Conservation (phyloP, 495 filamentous ascomycete species). For the Evansstolkia leycettana region DNA sequence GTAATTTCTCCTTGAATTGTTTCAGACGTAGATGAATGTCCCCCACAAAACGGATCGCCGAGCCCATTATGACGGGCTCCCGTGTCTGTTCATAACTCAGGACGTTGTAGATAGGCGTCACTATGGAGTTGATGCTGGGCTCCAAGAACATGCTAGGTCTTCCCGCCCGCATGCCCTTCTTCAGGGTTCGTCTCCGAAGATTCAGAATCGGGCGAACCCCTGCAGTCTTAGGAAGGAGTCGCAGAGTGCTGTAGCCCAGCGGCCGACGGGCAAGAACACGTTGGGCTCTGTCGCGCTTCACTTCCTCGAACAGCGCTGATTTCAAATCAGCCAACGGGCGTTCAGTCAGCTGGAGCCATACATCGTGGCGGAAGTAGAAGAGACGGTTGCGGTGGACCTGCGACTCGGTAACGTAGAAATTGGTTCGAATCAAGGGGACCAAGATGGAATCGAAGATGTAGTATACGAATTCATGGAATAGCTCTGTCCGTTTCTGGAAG, state of each 20-base stretch:
- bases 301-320: conserved; percentile 63
- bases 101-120: conserved; percentile 64
- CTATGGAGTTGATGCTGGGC: conserved; percentile 66
- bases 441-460: conserved; percentile 86
- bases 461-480: conserved; percentile 78
- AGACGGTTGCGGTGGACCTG: conserved; percentile 65
- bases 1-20: conserved; percentile 41
- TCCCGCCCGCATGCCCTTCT: conserved; percentile 28
- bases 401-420: conserved; percentile 93
- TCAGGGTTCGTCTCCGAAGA: conserved; percentile 49
- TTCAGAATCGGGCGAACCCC: conserved; percentile 81
- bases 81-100: conserved; percentile 63
- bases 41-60: conserved; percentile 64
- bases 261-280: conserved; percentile 45
- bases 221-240: conserved; percentile 61
- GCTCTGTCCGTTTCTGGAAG: conserved; percentile 59
- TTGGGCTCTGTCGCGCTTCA: conserved; percentile 45
- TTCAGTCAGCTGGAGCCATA: conserved; percentile 69
- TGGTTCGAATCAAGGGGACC: conserved; percentile 72
- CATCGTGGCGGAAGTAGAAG: conserved; percentile 91
- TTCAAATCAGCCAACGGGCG: conserved; percentile 61
- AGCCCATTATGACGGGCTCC: conserved; percentile 54
- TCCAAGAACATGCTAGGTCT: conserved; percentile 38
- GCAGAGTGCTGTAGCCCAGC: conserved; percentile 68
- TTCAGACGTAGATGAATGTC: conserved; percentile 74